Evolutionary conservation across 441 rosid species (phyloP), one percentile per base, ranked within the genome.

Genomic region (Gossypium schwendimanii): DNA sequence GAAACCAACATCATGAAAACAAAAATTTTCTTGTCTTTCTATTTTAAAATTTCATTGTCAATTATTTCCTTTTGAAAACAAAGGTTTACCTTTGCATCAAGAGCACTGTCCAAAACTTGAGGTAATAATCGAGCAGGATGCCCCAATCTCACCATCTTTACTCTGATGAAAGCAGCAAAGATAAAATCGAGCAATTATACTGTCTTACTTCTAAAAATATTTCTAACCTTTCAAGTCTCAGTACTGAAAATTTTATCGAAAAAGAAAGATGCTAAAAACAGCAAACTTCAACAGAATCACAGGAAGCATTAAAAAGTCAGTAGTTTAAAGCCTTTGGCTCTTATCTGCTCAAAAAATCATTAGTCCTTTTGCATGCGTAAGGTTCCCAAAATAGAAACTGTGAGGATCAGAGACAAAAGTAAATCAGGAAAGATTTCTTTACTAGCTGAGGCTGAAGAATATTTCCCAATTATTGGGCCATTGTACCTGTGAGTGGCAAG

Each of bases 91-190:
- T 88, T 94, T 24, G 98, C 97, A 72, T 93, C 99, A 78, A 93
- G 81, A 65, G 99, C 99, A 79, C 93, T 88, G 76, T 91, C 95
- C 84, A 95, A 54, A 64, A 93, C 98, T 80, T 95, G 99, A 75
- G 98, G 99, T 69, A 92, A 84, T 54, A 93, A 85, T 70, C 98
- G 88, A 41, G 98, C 99, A 78, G 98, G 99, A 80, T 95, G 99
- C 66, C 99, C 98, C 71, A 95, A 71, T 74, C 99, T 87, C 79
- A 95, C 99, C 84, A 90, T 63, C 88, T 91, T 95, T 50, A 93
- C 93, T 73, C 87, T 91, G 75, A 73, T 20, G 45, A 58, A 44
- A 70, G 71, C 71, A 71, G 1, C 41, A 60, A 20, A 71, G 65
- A 63, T 18, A 44, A 62, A 58, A 57, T 45, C 23, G 17, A 74